Percentiles rank a stretch among this genome's conserved stretches.
Conservation (phyloP, 345 rosid genomes). For the Tarenaya hassleriana region DNA sequence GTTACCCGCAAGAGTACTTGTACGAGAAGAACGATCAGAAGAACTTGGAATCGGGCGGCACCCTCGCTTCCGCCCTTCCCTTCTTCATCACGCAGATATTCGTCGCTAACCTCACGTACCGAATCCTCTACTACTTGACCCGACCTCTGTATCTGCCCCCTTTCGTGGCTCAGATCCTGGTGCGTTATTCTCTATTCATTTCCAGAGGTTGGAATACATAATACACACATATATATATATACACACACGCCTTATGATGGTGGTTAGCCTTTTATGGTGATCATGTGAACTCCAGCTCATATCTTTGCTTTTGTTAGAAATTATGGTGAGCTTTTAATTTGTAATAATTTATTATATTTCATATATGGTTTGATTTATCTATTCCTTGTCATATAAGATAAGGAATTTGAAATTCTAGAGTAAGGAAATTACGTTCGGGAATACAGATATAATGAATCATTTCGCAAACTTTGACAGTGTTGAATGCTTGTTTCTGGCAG, state of each 20-base stretch:
- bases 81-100: conserved; percentile 31
- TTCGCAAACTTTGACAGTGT: neutral
- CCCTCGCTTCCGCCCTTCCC: conserved; percentile 29
- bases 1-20: conserved; percentile 22
- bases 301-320: too few relatives aligned
- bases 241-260: neutral
- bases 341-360: too few relatives aligned
- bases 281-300: too few relatives aligned
- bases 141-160: conserved; percentile 30
- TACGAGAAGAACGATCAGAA: conserved; percentile 29
- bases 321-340: too few relatives aligned
- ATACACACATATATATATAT: too few relatives aligned
- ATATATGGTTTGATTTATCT: too few relatives aligned
- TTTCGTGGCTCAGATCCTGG: conserved; percentile 33
- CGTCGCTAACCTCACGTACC: conserved; percentile 28
- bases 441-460: neutral
- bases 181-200: too few relatives aligned
- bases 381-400: too few relatives aligned
- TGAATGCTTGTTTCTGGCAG: conserved; percentile 25
- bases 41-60: conserved; percentile 31
- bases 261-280: too few relatives aligned
- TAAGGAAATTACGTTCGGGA: too few relatives aligned
- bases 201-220: too few relatives aligned
- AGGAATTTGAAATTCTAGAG: too few relatives aligned
- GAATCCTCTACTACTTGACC: conserved; percentile 21